These are phyloP conservation scores for Kingdonia uniflora DNA, from an alignment of 164 flowering plant genomes.

Conservation along the genomic window DNA sequence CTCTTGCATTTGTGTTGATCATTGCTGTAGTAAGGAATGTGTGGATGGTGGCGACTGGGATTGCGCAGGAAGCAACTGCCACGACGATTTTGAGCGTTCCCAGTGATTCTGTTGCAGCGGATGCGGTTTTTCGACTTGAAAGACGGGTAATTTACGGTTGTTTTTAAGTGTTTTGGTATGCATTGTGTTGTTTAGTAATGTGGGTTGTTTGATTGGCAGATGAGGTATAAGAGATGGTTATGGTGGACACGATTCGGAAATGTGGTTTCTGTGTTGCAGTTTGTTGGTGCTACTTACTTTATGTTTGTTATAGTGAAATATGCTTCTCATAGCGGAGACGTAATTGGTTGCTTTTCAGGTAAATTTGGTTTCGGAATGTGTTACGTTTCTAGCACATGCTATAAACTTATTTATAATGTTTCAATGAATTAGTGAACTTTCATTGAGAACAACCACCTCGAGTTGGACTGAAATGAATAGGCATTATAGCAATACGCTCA, in stretches of 20 bases:
- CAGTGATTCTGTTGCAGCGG: constrained; percentile 17
- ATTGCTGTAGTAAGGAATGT: constrained; percentile 26
- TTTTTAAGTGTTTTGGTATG: too few relatives aligned
- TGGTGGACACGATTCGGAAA: constrained; percentile 68
- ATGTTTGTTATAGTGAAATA: constrained; percentile 21
- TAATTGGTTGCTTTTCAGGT: constrained; percentile 41
- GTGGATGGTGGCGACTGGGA: constrained; percentile 36
- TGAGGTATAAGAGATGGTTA: constrained; percentile 58
- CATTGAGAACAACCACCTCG: too few relatives aligned
- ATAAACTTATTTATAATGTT: too few relatives aligned
- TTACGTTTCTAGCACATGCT: too few relatives aligned
- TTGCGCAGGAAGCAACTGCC: constrained; percentile 58
- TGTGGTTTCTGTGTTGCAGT: constrained; percentile 45
- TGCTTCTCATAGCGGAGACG: constrained; percentile 22
- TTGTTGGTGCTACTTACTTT: constrained; percentile 46
- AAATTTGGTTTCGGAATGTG: constrained; percentile 7
- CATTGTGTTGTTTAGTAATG: too few relatives aligned
- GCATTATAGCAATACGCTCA: too few relatives aligned
- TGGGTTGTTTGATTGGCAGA: too few relatives aligned
- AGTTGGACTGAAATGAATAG: too few relatives aligned
- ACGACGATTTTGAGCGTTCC: constrained; percentile 27
- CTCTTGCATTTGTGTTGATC: constrained; percentile 19
- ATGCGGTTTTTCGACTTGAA: constrained; percentile 38
- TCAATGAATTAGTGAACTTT: too few relatives aligned
- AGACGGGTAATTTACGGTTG: constrained; percentile 60